A percentile compares a stretch with the other conserved stretches of the same genome.
phyloP scores from a whole-genome alignment of 495 filamentous ascomycete genomes.

The Polyplosphaeria fusca region DNA sequence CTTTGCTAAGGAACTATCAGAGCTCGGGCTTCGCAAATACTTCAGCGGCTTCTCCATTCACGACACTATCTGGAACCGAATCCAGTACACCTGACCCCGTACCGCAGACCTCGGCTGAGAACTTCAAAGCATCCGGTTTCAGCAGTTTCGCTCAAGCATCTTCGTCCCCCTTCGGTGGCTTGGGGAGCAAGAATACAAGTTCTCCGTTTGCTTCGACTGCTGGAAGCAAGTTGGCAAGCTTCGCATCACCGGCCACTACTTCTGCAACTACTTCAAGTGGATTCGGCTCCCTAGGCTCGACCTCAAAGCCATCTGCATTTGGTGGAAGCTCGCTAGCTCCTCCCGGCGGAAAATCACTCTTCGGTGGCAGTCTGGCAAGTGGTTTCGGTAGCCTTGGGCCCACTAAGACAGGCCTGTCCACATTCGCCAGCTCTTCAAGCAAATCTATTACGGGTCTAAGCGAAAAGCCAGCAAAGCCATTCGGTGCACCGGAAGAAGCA shows the following conservation, averaged over 20 bases:
- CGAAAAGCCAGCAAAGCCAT: slow-evolving; percentile 60
- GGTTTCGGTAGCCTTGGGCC: slow-evolving; percentile 51
- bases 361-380: slow-evolving; percentile 46
- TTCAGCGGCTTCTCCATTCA: slow-evolving; percentile 53
- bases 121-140: slow-evolving; percentile 38
- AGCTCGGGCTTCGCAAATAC: slow-evolving; percentile 54
- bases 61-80: slow-evolving; percentile 35
- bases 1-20: no score
- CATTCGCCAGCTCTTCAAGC: slow-evolving; percentile 65
- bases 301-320: slow-evolving; percentile 25
- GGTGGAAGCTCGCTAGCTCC: slow-evolving; percentile 17
- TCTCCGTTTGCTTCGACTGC: slow-evolving; percentile 29
- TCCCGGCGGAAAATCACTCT: slow-evolving; percentile 38
- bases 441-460: slow-evolving; percentile 52
- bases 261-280: slow-evolving; percentile 8
- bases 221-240: slow-evolving; percentile 11
- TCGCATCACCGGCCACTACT: slow-evolving; percentile 10
- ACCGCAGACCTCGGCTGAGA: slow-evolving; percentile 18
- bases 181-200: slow-evolving; percentile 44
- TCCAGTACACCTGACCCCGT: background rate
- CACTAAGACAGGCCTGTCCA: slow-evolving; percentile 46
- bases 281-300: slow-evolving; percentile 19
- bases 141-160: slow-evolving; percentile 45
- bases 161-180: slow-evolving; percentile 53
- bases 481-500: slow-evolving; percentile 60